phyloP scores from a whole-genome alignment of 208 protist genomes.

The Vickermania spadyakhi region DNA sequence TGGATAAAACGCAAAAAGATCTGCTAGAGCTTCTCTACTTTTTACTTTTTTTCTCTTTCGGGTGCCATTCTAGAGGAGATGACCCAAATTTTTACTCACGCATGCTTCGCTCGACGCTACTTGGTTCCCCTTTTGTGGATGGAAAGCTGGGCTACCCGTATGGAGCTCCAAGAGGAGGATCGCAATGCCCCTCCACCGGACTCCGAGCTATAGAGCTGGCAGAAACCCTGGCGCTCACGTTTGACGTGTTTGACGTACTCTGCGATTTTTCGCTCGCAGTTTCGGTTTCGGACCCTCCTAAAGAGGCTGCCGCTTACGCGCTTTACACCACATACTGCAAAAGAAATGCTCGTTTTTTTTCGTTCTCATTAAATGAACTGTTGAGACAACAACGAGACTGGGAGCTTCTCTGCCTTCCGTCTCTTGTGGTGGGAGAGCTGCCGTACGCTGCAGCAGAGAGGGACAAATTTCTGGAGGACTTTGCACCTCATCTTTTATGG shows the following conservation, averaged over 20 bases:
- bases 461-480: conserved; percentile 36
- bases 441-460: conserved; percentile 19
- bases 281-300: conserved; percentile 35
- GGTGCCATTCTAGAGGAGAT: conserved; percentile 16
- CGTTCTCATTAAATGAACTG: conserved; percentile 36
- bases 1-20: too few relatives aligned
- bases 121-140: conserved; percentile 45
- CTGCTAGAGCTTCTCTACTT: conserved; percentile 48
- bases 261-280: conserved; percentile 37
- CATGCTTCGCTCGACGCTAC: conserved; percentile 40
- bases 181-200: conserved; percentile 17
- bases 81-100: conserved; percentile 13
- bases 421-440: conserved; percentile 20
- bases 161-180: conserved; percentile 27
- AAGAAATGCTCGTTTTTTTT: conserved; percentile 26
- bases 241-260: conserved; percentile 50
- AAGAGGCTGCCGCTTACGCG: conserved; percentile 23
- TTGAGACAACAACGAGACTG: conserved; percentile 45
- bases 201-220: conserved; percentile 25
- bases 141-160: conserved; percentile 67
- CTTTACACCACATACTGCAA: conserved; percentile 43
- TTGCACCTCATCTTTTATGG: conserved; percentile 75
- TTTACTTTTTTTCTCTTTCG: conserved; percentile 51
- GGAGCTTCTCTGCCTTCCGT: conserved; percentile 68
- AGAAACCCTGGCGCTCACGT: conserved; percentile 51